Evolutionary conservation across 2,329 filamentous ascomycete species (phyloP), one percentile per base, ranked within the genome.

Genomic region (Niveomyces coronatus): DNA sequence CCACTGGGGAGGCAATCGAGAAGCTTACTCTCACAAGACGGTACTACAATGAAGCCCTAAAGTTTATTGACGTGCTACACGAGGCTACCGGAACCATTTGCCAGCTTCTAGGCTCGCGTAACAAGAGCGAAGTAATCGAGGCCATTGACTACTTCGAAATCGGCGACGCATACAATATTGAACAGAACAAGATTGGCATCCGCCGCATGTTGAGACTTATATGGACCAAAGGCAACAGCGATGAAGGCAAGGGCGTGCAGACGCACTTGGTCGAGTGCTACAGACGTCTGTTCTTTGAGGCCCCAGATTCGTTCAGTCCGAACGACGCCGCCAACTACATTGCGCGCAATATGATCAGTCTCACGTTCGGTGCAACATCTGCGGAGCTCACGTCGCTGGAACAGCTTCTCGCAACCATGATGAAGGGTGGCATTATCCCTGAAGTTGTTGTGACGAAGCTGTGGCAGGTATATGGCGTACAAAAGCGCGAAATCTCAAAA

Each of bases 181-280:
- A 95, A 57, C 85, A 91, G 48, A 87, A 93, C 54, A 88, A 94
- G 58, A 65, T 82, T 27, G 91, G 93, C 41, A 96, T 98, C 53
- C 77, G 89, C 42, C 82, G 87, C 41, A 98, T 98, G 91, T 71
- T 98, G 45, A 81, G 89, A 37, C 70, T 98, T 15, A 98, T 98
- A 58, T 98, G 91, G 91, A 98, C 91, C 46, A 98, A 98, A 63
- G 89, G 91, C 49, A 98, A 96, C 62, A 96, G 87, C 51, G 91
- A 98, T 53, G 93, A 98, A 68, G 91, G 93, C 51, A 98, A 96
- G 63, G 91, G 91, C 40, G 88, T 98, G 3, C 93, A 98, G 56
- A 85, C 84, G 3, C 91, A 98, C 60, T 71, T 98, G 20, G 94
- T 98, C 47, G 91, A 98, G 49, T 94, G 86, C 58, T 98, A 98